phyloP scores from a whole-genome alignment of 2,329 filamentous ascomycete species.

The Penicillium sclerotigenum region DNA sequence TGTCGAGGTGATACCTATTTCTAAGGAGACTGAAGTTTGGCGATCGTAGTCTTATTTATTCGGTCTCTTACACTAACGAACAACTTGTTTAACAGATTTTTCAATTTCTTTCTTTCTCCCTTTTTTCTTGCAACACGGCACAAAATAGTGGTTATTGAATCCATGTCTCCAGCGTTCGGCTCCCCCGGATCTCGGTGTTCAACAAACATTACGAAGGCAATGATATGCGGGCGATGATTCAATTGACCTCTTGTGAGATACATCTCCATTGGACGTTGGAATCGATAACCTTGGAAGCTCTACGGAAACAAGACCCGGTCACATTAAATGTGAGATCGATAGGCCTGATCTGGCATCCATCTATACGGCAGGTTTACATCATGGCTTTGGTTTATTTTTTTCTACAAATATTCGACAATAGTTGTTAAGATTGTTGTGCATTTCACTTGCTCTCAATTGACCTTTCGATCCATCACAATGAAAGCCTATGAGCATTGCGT shows the following conservation, averaged over 20 bases:
- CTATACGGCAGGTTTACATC: conserved; percentile 1
- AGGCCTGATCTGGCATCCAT: background rate
- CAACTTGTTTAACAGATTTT: no score
- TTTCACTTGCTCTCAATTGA: background rate
- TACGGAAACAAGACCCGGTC: background rate
- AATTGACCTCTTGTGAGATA: background rate
- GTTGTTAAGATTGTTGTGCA: no score
- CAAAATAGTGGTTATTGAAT: background rate
- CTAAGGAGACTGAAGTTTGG: background rate
- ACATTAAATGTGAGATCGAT: background rate
- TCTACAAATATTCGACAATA: background rate
- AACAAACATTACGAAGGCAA: background rate
- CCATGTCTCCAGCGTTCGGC: background rate
- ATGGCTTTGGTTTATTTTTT: background rate
- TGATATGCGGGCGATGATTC: background rate
- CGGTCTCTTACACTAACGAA: background rate
- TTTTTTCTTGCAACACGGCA: background rate
- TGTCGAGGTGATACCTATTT: background rate
- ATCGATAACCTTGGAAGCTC: background rate
- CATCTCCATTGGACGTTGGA: background rate
- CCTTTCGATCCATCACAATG: background rate
- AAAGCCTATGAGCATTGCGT: background rate
- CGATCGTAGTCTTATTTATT: background rate
- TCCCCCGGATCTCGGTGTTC: background rate
- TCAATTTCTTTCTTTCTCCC: background rate